These are phyloP conservation scores for Blakeslea trispora DNA, from an alignment of 371 early-diverging fungal species.

Conservation along the genomic window DNA sequence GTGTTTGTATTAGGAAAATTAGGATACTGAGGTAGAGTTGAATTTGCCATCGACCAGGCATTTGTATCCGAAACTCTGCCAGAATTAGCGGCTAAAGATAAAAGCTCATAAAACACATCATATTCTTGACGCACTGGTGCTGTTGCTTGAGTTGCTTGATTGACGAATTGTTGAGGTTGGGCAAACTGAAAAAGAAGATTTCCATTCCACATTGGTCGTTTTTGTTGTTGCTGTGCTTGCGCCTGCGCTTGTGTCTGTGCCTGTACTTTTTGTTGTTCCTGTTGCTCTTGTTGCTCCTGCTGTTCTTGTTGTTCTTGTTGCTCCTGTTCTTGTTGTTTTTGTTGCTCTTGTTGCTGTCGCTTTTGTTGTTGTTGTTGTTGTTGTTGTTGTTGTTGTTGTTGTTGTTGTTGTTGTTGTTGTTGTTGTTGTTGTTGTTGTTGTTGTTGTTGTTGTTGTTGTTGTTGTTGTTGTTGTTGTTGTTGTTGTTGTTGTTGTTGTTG, in stretches of 20 bases:
- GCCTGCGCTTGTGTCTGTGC: neutral
- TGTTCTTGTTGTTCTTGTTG: too few species aligned
- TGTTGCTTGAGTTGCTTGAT: neutral
- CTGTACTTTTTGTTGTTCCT: too few species aligned
- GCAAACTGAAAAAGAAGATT: neutral
- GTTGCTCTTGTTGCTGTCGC: neutral
- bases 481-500: slow-evolving; percentile 7
- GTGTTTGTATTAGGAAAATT: neutral
- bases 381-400: too few species aligned
- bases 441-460: neutral
- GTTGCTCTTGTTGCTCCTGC: too few species aligned
- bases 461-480: slow-evolving; percentile 2
- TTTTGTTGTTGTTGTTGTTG: neutral
- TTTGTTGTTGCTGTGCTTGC: neutral
- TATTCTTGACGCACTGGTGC: slow-evolving; percentile 10
- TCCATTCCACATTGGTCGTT: neutral
- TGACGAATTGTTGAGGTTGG: neutral
- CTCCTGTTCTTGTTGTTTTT: too few species aligned
- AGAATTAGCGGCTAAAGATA: slow-evolving; percentile 14
- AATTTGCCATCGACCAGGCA: neutral
- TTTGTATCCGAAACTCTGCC: neutral
- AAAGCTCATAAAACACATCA: slow-evolving; percentile 26
- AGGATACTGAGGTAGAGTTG: neutral
- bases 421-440: too few species aligned
- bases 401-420: too few species aligned